Base-by-base conservation (phyloP, 2,329 filamentous ascomycete species). In the Colletotrichum lentis region DNA sequence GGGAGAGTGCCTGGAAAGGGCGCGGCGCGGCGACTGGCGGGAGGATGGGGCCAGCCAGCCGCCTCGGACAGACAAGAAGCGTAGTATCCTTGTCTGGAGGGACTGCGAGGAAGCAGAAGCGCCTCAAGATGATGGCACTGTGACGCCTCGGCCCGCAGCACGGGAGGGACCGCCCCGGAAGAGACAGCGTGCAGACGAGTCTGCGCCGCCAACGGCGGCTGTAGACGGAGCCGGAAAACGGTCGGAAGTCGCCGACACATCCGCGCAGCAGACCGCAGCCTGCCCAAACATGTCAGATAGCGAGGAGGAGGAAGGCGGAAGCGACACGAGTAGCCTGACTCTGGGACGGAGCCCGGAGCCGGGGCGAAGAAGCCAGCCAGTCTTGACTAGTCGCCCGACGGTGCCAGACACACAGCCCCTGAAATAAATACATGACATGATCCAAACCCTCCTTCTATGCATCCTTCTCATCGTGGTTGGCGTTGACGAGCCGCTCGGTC, bases 401-500 rank as follows among this genome's bases (percentile, higher is more conserved):
- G 27, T n/a, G 18, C n/a, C n/a, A n/a, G 44, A 22, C 18, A 22
- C n/a, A 22, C n/a, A 16, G 0, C n/a, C n/a, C n/a, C n/a, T 20
- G n/a, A 22, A 4, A 46, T 46, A n/a, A 3, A 46, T 22, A 22
- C 7, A 46, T 5, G 12, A 46, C 10, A 46, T 46, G 44, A 46
- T 22, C 10, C 10, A 46, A 12, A 20, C 39, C 18, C 6, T 24
- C 49, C 31, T 35, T 22, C 44, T 24, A 43, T 47, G 41, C n/a
- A 24, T 27, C 43, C 2, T 56, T 52, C 18, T 37, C 43, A 20
- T 57, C 62, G 14, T 41, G n/a, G 43, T 58, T 44, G 22, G 20
- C 61, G 7, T 59, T 35, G 49, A 68, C 31, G 11, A 65, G 16
- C n/a, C 62, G 49, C 41, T 67, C 49, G 7, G 68, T 71, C 5